Base-by-base conservation (phyloP, 108 stramenopile species). In the Fragilariopsis cylindrus region DNA sequence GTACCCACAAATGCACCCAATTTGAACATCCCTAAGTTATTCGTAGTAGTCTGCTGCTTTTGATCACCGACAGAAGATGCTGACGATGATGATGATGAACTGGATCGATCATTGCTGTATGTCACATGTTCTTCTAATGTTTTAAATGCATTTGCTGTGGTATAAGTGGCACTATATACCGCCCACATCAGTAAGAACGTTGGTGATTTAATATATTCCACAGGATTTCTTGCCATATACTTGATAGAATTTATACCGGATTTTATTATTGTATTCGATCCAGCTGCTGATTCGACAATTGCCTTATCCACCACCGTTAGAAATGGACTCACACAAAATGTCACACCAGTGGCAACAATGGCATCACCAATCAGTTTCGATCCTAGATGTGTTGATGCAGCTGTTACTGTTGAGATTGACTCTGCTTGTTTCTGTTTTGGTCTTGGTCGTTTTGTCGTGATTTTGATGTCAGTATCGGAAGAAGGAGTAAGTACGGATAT, bases 121-220 rank as follows among this genome's bases (percentile, higher is more conserved):
- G 58, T 65, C 0, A 65, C 63, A 62, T 87, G 87, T 47, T 88
- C 85, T 7, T 65, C 67, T 2, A 88, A 15, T 39, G 87, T 88
- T 53, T 83, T 79, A 48, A 88, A 55, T 42, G 52, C 45, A 68
- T 88, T 88, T 0, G 85, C 87, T 11, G 83, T 74, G 50, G 68
- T 63, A 62, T 85, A 88, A 12, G 87, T 70, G 62, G 73, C 81
- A 64, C 84, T 76, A 82, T 93, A 96, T 56, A 96, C 92, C 13
- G 76, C 72, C 69, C 88, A 80, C 84, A 82, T 75, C 55, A 94
- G 91, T 45, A 93, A 72, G 7, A 90, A 80, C 45, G 84, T 90
- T 73, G 84, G 84, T 30, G 79, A 81, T 45, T 79, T 81, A n/a
- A 85, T 3, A 45, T 69, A 85, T 1, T 57, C 50, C 7, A 77